Conservation (phyloP, 1,139 yeast genomes). For the Kodamaea suecica region DNA sequence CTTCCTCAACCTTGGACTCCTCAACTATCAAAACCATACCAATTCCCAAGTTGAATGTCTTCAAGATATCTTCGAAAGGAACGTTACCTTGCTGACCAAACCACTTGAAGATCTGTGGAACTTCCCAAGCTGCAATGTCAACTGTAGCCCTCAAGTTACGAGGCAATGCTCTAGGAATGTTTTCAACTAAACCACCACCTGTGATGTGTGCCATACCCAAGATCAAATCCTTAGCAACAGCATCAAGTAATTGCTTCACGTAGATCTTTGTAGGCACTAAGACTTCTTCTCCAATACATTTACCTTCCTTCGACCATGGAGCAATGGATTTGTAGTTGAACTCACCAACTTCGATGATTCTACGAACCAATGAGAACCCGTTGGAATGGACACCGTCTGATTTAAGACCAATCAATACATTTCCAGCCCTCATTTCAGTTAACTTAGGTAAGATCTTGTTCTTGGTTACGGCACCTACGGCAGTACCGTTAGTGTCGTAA, state of each 20-base stretch:
- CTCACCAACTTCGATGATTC: slow-evolving; percentile 70
- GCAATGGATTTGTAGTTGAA: slow-evolving; percentile 69
- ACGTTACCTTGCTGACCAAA: slow-evolving; percentile 88
- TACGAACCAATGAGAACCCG: slow-evolving; percentile 95
- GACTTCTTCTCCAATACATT: slow-evolving; percentile 80
- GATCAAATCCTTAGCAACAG: slow-evolving; percentile 63
- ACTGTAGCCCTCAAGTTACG: slow-evolving; percentile 72
- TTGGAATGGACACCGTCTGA: slow-evolving; percentile 96
- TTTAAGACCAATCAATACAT: slow-evolving; percentile 79
- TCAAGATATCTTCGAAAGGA: slow-evolving; percentile 77
- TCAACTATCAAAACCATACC: slow-evolving; percentile 93
- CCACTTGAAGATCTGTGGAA: slow-evolving; percentile 91
- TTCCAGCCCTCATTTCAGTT: slow-evolving; percentile 68
- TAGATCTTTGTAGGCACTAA: slow-evolving; percentile 91
- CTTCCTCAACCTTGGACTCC: slow-evolving; percentile 56
- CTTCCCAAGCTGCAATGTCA: slow-evolving; percentile 76
- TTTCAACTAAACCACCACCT: slow-evolving; percentile 97
- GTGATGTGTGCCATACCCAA: slow-evolving; percentile 96
- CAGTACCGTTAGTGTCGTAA: slow-evolving; percentile 97
- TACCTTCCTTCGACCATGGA: slow-evolving; percentile 73
- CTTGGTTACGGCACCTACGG: slow-evolving; percentile 96
- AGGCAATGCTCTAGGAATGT: slow-evolving; percentile 94
- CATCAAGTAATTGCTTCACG: slow-evolving; percentile 82
- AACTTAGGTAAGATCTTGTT: slow-evolving; percentile 69
- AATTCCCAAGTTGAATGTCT: slow-evolving; percentile 93